Percentiles rank a stretch among this genome's conserved stretches.
Evolutionary conservation across 495 filamentous ascomycete genomes (phyloP).

Genomic region (Neurospora sp.): DNA sequence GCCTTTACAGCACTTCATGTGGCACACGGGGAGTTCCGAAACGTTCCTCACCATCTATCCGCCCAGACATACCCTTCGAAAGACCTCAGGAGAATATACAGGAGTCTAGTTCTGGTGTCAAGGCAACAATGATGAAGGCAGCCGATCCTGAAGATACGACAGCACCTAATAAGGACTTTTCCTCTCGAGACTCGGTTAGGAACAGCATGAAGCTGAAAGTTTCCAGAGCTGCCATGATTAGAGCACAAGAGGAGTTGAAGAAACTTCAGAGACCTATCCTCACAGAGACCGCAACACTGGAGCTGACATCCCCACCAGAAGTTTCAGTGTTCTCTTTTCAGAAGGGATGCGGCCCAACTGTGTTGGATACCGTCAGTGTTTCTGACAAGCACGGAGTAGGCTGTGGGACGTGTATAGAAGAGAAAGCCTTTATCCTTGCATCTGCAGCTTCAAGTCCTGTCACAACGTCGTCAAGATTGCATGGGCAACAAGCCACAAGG

Average conservation of each 20-base stretch:
- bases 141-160: neutral
- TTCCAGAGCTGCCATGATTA: slow-evolving; percentile 16
- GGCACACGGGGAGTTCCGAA: neutral
- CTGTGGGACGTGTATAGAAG: neutral
- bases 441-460: neutral
- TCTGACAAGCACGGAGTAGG: neutral
- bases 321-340: neutral
- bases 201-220: slow-evolving; percentile 14
- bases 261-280: neutral
- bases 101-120: neutral
- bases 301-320: neutral
- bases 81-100: neutral
- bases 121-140: neutral
- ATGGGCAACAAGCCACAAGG: neutral
- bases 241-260: neutral
- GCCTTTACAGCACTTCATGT: neutral
- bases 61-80: neutral
- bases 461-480: neutral
- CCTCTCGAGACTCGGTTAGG: neutral
- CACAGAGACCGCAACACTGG: neutral
- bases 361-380: neutral
- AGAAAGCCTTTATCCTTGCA: neutral
- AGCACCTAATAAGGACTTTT: neutral
- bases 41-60: neutral
- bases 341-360: neutral